Conservation (phyloP, 2,329 filamentous ascomycete species). For the Pestalotiopsis sp. region DNA sequence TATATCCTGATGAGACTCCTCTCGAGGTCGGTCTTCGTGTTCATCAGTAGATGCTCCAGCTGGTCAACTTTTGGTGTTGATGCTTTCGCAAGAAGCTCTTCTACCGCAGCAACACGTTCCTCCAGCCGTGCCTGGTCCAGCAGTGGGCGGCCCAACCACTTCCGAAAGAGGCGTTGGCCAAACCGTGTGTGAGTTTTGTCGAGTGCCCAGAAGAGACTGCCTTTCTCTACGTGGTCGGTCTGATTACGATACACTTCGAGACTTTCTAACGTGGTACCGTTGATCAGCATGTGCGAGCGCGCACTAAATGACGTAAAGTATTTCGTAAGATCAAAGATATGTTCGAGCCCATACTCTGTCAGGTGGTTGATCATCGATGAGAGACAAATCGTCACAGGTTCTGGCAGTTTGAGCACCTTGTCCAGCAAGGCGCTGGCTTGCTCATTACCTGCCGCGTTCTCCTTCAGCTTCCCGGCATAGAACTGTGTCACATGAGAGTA, state of each 20-base stretch:
- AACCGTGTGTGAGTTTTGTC: slow-evolving; percentile 91
- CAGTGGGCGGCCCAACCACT: slow-evolving; percentile 92
- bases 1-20: slow-evolving; percentile 94
- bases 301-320: slow-evolving; percentile 97
- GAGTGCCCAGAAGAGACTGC: slow-evolving; percentile 93
- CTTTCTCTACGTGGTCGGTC: slow-evolving; percentile 82
- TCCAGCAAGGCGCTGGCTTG: slow-evolving; percentile 72
- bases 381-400: slow-evolving; percentile 86
- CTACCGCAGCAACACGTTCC: slow-evolving; percentile 79
- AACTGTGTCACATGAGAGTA: slow-evolving; percentile 91
- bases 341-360: slow-evolving; percentile 87
- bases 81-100: slow-evolving; percentile 76
- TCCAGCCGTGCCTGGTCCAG: slow-evolving; percentile 76
- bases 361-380: slow-evolving; percentile 96
- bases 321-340: slow-evolving; percentile 94
- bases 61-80: slow-evolving; percentile 72
- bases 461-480: slow-evolving; percentile 83
- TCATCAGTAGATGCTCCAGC: slow-evolving; percentile 70
- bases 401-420: slow-evolving; percentile 82
- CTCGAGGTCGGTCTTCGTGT: slow-evolving; percentile 81
- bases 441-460: slow-evolving; percentile 55
- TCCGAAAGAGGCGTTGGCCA: slow-evolving; percentile 83
- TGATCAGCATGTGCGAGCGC: slow-evolving; percentile 91
- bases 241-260: slow-evolving; percentile 95
- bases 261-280: slow-evolving; percentile 91